phyloP scores from a whole-genome alignment of 2,329 filamentous ascomycete genomes.

The Nigrospora osmanthi region DNA sequence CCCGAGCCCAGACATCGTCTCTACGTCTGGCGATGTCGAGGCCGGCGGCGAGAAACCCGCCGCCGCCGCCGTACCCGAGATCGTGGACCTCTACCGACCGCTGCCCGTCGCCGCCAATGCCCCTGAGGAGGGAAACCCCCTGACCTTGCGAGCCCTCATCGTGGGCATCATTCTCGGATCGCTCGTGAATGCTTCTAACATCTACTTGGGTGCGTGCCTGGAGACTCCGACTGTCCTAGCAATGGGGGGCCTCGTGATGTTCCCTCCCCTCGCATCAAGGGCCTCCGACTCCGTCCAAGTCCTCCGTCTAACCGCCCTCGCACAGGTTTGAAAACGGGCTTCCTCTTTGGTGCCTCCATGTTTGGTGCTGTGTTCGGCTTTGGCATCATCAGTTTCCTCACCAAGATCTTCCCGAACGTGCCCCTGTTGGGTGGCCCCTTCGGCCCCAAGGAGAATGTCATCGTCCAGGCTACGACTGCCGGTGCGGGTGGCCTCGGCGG shows the following conservation, averaged over 20 bases:
- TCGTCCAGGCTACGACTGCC: constrained; percentile 44
- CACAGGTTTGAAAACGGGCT: constrained; percentile 35
- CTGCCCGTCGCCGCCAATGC: constrained; percentile 26
- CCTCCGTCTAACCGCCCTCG: too few relatives aligned
- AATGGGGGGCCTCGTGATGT: too few relatives aligned
- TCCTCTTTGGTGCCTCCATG: constrained; percentile 34
- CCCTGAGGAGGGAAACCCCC: constrained; percentile 27
- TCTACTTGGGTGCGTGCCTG: too few relatives aligned
- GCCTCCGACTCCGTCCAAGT: background rate
- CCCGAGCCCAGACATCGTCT: too few relatives aligned
- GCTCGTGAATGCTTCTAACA: constrained; percentile 44
- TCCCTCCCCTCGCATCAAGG: constrained; percentile 42
- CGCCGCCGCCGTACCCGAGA: too few relatives aligned
- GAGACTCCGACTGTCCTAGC: too few relatives aligned
- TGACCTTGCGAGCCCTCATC: constrained; percentile 43
- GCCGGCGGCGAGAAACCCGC: too few relatives aligned
- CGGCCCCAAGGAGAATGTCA: constrained; percentile 50
- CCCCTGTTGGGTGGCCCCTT: constrained; percentile 46
- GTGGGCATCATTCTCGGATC: constrained; percentile 43
- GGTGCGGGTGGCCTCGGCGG: constrained; percentile 44
- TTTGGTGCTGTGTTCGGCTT: constrained; percentile 47
- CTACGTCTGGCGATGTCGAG: too few relatives aligned
- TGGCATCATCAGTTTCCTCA: constrained; percentile 40
- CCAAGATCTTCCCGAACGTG: constrained; percentile 31
- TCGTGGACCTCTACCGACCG: constrained; percentile 27